Evolutionary conservation across 176 grass and related monocot species (phyloP).

Genomic region (Carex parvula): DNA sequence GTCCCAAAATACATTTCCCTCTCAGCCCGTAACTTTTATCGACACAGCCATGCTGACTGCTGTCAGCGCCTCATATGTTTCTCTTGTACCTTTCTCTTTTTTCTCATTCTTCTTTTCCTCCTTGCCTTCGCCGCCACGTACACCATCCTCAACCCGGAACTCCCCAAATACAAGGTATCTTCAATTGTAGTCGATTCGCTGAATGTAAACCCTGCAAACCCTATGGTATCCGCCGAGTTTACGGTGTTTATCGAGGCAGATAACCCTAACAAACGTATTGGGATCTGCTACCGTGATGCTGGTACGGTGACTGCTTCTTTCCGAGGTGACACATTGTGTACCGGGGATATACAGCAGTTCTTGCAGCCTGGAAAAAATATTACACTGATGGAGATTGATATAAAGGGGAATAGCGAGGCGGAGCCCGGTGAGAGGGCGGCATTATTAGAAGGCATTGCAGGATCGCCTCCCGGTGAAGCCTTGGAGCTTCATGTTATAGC

Average conservation of each 20-base stretch:
- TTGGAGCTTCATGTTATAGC: background rate
- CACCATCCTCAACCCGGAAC: conserved; percentile 10
- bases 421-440: background rate
- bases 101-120: conserved; percentile 2
- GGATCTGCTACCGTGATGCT: conserved; percentile 8
- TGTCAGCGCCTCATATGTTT: background rate
- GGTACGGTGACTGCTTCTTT: background rate
- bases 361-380: conserved; percentile 8
- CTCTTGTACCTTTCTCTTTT: background rate
- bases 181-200: background rate
- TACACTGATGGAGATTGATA: conserved; percentile 10
- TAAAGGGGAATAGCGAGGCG: conserved; percentile 7
- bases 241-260: conserved; percentile 13
- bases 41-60: background rate
- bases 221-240: background rate
- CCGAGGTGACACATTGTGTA: conserved; percentile 1
- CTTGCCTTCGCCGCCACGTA: background rate
- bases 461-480: background rate
- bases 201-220: conserved; percentile 8
- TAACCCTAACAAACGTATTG: conserved; percentile 32
- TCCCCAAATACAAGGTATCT: conserved; percentile 21
- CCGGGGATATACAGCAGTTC: conserved; percentile 13
- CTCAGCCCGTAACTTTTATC: background rate
- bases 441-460: conserved; percentile 9
- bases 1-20: background rate